Evolutionary conservation across 495 filamentous ascomycete genomes (phyloP).

Genomic region (Xylaria palmicola): DNA sequence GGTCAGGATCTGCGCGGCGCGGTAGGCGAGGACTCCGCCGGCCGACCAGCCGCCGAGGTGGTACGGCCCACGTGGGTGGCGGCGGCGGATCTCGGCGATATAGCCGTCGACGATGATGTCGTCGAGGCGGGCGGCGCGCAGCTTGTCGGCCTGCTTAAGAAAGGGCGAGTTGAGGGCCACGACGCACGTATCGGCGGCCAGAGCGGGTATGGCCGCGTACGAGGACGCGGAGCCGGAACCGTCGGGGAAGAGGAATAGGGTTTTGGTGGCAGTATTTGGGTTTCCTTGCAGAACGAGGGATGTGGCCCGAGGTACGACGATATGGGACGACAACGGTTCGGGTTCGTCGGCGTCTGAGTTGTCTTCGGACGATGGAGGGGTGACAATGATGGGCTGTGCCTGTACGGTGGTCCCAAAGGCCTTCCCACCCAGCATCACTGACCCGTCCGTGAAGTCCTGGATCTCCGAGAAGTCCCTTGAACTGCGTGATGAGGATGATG

Average conservation of each 20-base stretch:
- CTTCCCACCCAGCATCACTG: background rate
- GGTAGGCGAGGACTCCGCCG: constrained; percentile 71
- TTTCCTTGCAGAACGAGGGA: constrained; percentile 57
- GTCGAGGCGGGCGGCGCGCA: constrained; percentile 25
- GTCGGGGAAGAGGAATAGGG: constrained; percentile 61
- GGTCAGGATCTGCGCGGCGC: constrained; percentile 57
- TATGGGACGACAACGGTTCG: background rate
- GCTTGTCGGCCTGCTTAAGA: constrained; percentile 32
- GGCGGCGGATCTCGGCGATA: constrained; percentile 42
- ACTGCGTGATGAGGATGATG: background rate
- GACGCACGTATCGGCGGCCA: constrained; percentile 31
- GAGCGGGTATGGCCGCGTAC: constrained; percentile 40
- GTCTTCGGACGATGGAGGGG: background rate
- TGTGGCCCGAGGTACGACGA: constrained; percentile 17
- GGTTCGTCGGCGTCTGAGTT: background rate
- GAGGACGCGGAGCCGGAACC: constrained; percentile 57
- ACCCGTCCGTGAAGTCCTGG: background rate
- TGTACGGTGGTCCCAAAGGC: background rate
- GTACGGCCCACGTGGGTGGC: constrained; percentile 53
- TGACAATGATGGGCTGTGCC: background rate
- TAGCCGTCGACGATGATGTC: constrained; percentile 30
- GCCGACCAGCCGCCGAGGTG: constrained; percentile 65
- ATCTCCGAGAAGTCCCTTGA: background rate
- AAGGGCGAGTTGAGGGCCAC: constrained; percentile 47
- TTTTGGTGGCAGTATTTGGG: constrained; percentile 45